phyloP scores from a whole-genome alignment of 352 stramenopile genomes.

The Saprolegnia parasitica region DNA sequence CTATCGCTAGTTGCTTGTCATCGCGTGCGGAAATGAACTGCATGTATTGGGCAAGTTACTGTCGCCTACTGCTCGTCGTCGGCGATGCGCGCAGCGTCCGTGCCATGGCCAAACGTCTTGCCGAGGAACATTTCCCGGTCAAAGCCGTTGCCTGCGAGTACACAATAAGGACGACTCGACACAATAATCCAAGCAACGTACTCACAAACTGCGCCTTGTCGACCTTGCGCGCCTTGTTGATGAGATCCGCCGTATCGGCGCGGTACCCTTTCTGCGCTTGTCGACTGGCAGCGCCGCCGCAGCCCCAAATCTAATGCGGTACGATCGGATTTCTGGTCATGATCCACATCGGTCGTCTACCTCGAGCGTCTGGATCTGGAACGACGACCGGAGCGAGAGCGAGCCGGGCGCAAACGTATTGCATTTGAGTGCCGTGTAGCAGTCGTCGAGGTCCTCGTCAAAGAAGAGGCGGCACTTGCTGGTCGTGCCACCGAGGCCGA shows the following conservation, averaged over 20 bases:
- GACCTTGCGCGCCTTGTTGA: slow-evolving; percentile 76
- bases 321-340: no score
- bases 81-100: slow-evolving; percentile 52
- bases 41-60: no score
- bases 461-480: slow-evolving; percentile 74
- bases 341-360: slow-evolving; percentile 12
- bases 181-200: slow-evolving; percentile 3
- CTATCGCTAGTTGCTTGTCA: no score
- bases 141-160: slow-evolving; percentile 55
- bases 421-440: slow-evolving; percentile 71
- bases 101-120: slow-evolving; percentile 74
- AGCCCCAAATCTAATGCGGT: slow-evolving; percentile 57
- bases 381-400: slow-evolving; percentile 54
- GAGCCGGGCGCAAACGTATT: slow-evolving; percentile 64
- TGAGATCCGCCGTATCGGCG: slow-evolving; percentile 75
- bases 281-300: slow-evolving; percentile 53
- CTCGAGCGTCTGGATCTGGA: slow-evolving; percentile 63
- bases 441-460: slow-evolving; percentile 82
- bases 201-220: slow-evolving; percentile 77
- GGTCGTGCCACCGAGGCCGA: slow-evolving; percentile 73
- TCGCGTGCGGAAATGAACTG: no score
- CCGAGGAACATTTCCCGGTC: slow-evolving; percentile 76
- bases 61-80: slow-evolving; percentile 56
- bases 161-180: no score
- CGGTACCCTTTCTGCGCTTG: slow-evolving; percentile 55